These are phyloP conservation scores for Fraxinus nigra DNA, from an alignment of 305 asterid species.

Conservation along the genomic window DNA sequence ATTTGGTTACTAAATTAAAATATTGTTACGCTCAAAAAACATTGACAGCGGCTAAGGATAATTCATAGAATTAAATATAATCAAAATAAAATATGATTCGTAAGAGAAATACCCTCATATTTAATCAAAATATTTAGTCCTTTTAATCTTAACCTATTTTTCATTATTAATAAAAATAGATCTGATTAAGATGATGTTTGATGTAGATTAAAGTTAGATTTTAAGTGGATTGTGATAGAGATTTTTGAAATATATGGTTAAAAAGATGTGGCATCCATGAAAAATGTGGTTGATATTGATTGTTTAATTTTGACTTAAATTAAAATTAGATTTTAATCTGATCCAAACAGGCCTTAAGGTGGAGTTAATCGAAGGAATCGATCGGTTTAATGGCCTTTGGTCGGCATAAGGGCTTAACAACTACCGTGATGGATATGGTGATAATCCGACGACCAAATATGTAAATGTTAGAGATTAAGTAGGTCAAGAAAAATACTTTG, in stretches of 20 bases:
- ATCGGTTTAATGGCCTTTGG: neutral
- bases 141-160: too few relatives aligned
- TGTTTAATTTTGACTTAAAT: too few relatives aligned
- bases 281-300: too few relatives aligned
- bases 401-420: neutral
- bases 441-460: neutral
- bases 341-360: too few relatives aligned
- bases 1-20: neutral
- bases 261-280: too few relatives aligned
- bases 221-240: too few relatives aligned
- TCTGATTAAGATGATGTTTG: too few relatives aligned
- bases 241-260: too few relatives aligned
- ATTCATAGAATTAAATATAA: neutral
- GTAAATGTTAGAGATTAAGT: neutral
- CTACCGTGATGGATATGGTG: neutral
- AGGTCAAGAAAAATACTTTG: neutral
- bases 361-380: neutral
- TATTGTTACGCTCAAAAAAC: neutral
- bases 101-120: neutral
- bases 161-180: too few relatives aligned
- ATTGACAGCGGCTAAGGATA: neutral
- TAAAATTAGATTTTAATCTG: too few relatives aligned
- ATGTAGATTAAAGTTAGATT: too few relatives aligned
- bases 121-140: neutral
- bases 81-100: neutral